phyloP scores from a whole-genome alignment of 2,329 filamentous ascomycete genomes.

The Sporothrix inflata region DNA sequence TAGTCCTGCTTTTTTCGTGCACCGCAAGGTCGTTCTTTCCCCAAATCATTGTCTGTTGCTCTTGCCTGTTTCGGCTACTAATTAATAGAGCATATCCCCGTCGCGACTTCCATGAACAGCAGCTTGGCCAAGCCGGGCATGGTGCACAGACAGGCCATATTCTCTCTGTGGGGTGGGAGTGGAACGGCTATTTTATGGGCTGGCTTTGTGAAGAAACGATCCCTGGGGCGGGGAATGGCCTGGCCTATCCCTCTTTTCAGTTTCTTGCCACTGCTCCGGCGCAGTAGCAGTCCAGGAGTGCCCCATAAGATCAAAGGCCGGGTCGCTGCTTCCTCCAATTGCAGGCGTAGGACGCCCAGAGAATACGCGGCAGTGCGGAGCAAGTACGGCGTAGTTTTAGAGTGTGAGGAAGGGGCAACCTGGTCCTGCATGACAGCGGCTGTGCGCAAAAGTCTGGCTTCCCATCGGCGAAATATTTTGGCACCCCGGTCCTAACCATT shows the following conservation, averaged over 20 bases:
- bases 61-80: slow-evolving; percentile 19
- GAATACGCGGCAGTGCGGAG: not conserved
- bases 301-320: slow-evolving; percentile 20
- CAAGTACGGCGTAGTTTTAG: not conserved
- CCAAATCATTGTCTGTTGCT: not conserved
- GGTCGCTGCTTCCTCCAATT: slow-evolving; percentile 31
- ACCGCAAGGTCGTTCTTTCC: not conserved
- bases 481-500: slow-evolving; percentile 3
- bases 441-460: slow-evolving; percentile 8
- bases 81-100: slow-evolving; percentile 20
- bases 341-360: not conserved
- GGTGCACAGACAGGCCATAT: not conserved
- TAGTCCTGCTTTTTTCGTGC: not conserved
- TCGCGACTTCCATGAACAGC: slow-evolving; percentile 11
- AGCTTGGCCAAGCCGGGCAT: slow-evolving; percentile 10
- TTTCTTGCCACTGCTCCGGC: slow-evolving; percentile 24
- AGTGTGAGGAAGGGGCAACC: slow-evolving; percentile 18
- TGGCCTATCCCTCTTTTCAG: not conserved
- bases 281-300: not conserved
- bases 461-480: slow-evolving; percentile 24
- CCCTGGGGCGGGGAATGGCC: slow-evolving; percentile 22
- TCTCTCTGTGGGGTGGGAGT: not conserved
- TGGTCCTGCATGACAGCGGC: not conserved
- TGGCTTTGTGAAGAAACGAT: not conserved
- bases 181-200: slow-evolving; percentile 8